Evolutionary conservation across 768 basidiomycete species (phyloP).

Genomic region (Mycena rebaudengoi): DNA sequence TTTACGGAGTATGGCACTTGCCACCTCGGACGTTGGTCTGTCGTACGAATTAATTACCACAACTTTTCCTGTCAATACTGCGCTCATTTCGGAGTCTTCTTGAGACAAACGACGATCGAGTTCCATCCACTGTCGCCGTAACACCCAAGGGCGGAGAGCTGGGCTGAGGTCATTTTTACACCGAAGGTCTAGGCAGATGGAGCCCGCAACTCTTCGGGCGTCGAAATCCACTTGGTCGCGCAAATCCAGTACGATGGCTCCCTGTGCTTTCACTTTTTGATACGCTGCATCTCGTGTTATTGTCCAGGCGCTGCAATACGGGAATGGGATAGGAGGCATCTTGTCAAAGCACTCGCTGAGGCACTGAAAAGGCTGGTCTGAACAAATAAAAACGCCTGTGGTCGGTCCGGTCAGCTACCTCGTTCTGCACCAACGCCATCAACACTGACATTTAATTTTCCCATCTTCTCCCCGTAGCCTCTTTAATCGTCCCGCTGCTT

Average conservation of each 20-base stretch:
- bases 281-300: conserved; percentile 1
- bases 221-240: conserved; percentile 14
- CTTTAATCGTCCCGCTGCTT: conserved; percentile 6
- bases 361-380: conserved; percentile 21
- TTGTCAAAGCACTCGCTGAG: conserved; percentile 21
- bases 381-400: conserved; percentile 23
- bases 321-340: conserved; percentile 16
- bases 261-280: background rate
- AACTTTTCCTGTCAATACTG: background rate
- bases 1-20: conserved; percentile 17
- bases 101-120: background rate
- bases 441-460: conserved; percentile 17
- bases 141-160: conserved; percentile 2
- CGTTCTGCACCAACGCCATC: background rate
- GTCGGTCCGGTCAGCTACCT: background rate
- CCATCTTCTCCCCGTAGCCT: conserved; percentile 14
- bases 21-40: conserved; percentile 8
- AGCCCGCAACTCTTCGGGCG: background rate
- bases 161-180: conserved; percentile 12
- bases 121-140: conserved; percentile 20
- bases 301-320: conserved; percentile 19
- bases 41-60: conserved; percentile 17
- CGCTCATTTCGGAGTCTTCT: background rate
- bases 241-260: conserved; percentile 9
- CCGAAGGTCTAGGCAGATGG: conserved; percentile 12